Percentiles rank a stretch among this genome's conserved stretches.
Evolutionary conservation across 768 basidiomycete species (phyloP).

Genomic region (Chalciporus piperatus): DNA sequence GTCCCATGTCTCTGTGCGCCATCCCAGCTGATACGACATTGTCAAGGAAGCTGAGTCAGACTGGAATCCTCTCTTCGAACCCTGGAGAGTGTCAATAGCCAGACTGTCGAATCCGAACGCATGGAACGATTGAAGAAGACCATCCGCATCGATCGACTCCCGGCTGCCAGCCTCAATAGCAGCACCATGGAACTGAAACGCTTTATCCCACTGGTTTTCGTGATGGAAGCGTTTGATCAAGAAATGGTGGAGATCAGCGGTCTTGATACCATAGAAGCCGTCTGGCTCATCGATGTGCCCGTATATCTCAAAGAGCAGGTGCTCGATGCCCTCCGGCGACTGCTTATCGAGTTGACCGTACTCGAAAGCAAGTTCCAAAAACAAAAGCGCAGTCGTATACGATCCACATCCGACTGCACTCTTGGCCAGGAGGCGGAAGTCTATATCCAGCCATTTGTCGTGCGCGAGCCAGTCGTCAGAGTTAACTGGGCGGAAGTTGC

Average conservation of each 20-base stretch:
- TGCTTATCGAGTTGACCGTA: slow-evolving; percentile 32
- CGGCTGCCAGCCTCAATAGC: slow-evolving; percentile 60
- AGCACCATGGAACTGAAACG: slow-evolving; percentile 88
- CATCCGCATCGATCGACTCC: slow-evolving; percentile 47
- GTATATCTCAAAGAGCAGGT: slow-evolving; percentile 89
- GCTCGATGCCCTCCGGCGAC: slow-evolving; percentile 44
- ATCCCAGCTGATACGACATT: slow-evolving; percentile 79
- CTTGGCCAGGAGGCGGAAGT: slow-evolving; percentile 66
- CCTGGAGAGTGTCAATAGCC: slow-evolving; percentile 67
- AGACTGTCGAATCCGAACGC: slow-evolving; percentile 87
- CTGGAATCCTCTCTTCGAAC: slow-evolving; percentile 33
- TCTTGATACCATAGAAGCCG: slow-evolving; percentile 93
- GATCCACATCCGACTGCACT: slow-evolving; percentile 77
- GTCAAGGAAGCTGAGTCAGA: slow-evolving; percentile 35
- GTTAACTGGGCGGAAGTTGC: slow-evolving; percentile 51
- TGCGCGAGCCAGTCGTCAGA: slow-evolving; percentile 46
- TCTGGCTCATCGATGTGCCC: slow-evolving; percentile 96
- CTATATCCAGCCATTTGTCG: slow-evolving; percentile 80
- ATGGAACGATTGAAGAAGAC: slow-evolving; percentile 78
- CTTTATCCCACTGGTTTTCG: slow-evolving; percentile 89
- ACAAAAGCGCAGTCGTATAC: slow-evolving; percentile 87
- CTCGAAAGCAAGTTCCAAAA: slow-evolving; percentile 77
- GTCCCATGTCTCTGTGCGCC: slow-evolving; percentile 97
- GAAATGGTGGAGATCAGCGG: slow-evolving; percentile 72
- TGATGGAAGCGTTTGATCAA: slow-evolving; percentile 87